Base-by-base conservation (phyloP, 495 filamentous ascomycete species). In the Penicillium fimorum region DNA sequence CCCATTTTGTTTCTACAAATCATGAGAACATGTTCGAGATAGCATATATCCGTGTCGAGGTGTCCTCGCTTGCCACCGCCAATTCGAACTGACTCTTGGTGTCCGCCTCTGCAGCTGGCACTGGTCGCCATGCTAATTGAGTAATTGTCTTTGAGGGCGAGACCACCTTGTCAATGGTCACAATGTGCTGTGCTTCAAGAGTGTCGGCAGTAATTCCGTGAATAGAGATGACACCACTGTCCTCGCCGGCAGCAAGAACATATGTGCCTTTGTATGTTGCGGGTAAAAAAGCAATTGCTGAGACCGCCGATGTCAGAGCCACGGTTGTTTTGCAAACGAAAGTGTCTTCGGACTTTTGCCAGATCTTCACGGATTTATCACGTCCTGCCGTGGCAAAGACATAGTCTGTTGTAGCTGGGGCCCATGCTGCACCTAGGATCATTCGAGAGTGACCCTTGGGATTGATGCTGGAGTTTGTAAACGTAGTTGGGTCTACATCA, bases 371-470 rank as follows among this genome's bases (percentile, higher is more conserved):
- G 8, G 73, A 75, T 71, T 92, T 96, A 60, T 98, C 94, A 58
- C 94, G 82, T 8, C 90, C 88, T 2, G 91, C 91, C 2, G 94
- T 97, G 2, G 86, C 90, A 73, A 97, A 98, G 6, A 85, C 67
- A 41, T 55, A 13, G 0, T 63, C 53, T 9, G 63, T 44, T 7
- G 65, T 56, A 2, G 47, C 43, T 13, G 91, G 89, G 10, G 86
- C 85, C 93, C 94, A 99, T 9, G 85, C 81, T 4, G 83, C 85
- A 65, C 88, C 90, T 20, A 96, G 75, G 41, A 99, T 89, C 91
- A 97, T 96, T 51, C 94, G 76, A 18, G 87, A 78, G 70, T 99
- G 94, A 2, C 87, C 92, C 72, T 94, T 96, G 1, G 86, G 82
- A 59, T 94, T 90, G 8, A 82, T 76, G 43, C 83, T 70, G 17